phyloP scores from a whole-genome alignment of 208 protist genomes.

The Tetramitus jugosus region DNA sequence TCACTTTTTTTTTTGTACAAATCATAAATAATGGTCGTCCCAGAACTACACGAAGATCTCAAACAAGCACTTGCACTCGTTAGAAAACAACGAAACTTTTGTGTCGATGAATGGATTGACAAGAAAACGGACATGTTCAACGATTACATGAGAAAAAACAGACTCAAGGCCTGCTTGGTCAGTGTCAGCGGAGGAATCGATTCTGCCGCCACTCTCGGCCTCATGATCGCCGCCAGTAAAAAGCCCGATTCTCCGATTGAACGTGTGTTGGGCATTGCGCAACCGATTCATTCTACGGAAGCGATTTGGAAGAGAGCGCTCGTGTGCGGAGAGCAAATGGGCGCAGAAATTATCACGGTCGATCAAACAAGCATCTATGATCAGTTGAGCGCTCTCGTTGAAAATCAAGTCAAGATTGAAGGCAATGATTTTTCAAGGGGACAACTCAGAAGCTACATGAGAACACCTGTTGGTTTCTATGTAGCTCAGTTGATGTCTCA shows the following conservation, averaged over 20 bases:
- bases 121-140: constrained; percentile 73
- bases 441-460: constrained; percentile 86
- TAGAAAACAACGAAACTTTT: constrained; percentile 59
- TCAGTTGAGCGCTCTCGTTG: constrained; percentile 54
- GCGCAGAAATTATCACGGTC: constrained; percentile 69
- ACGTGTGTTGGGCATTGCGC: constrained; percentile 75
- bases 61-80: constrained; percentile 26
- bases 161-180: constrained; percentile 72
- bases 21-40: too few species aligned
- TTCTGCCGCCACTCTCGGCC: constrained; percentile 74
- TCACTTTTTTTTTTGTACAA: too few species aligned
- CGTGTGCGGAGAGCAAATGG: constrained; percentile 35
- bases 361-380: constrained; percentile 78
- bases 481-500: constrained; percentile 74
- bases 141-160: constrained; percentile 70
- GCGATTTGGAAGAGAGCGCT: constrained; percentile 26
- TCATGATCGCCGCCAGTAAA: constrained; percentile 60
- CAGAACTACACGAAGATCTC: background rate
- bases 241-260: constrained; percentile 58
- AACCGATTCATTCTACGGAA: constrained; percentile 73
- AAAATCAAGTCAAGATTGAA: constrained; percentile 56
- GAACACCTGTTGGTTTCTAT: constrained; percentile 82
- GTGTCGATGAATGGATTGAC: constrained; percentile 64
- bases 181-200: constrained; percentile 84
- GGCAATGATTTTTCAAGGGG: constrained; percentile 73